Evolutionary conservation across 2,329 filamentous ascomycete species (phyloP).

Genomic region (Calonectria henricotiae): DNA sequence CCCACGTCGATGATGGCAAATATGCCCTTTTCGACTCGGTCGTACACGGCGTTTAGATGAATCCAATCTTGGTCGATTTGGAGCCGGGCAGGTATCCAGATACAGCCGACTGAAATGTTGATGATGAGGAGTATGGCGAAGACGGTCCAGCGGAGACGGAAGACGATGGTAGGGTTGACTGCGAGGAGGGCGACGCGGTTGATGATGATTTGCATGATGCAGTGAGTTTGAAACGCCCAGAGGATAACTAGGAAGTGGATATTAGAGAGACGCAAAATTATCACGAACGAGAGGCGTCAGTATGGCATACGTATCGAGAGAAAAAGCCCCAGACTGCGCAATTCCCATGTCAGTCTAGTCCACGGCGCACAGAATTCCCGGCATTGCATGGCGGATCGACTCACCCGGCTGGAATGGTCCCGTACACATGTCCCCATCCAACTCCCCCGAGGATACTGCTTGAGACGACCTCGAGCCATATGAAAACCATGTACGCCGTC

Average conservation of each 20-base stretch:
- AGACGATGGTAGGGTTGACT: constrained; percentile 57
- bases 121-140: constrained; percentile 61
- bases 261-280: neutral
- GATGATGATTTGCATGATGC: constrained; percentile 69
- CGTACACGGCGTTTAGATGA: constrained; percentile 65
- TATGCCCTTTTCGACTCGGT: constrained; percentile 66
- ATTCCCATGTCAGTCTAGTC: constrained; percentile 34
- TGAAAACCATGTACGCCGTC: constrained; percentile 59
- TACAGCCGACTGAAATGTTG: constrained; percentile 67
- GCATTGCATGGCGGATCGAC: neutral
- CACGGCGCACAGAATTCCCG: neutral
- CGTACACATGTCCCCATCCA: constrained; percentile 58
- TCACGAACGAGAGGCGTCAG: neutral
- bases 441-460: constrained; percentile 57
- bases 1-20: constrained; percentile 64
- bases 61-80: constrained; percentile 60
- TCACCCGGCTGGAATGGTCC: constrained; percentile 53
- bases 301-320: constrained; percentile 45
- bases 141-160: constrained; percentile 63
- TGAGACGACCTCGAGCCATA: constrained; percentile 60
- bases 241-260: constrained; percentile 47
- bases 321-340: constrained; percentile 53
- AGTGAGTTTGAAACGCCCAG: constrained; percentile 59
- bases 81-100: constrained; percentile 68
- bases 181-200: constrained; percentile 67